A percentile compares a stretch with the other conserved stretches of the same genome.
These are phyloP conservation scores for Saksenaea oblongispora DNA, from an alignment of 371 early-diverging fungal genomes.

Conservation along the genomic window DNA sequence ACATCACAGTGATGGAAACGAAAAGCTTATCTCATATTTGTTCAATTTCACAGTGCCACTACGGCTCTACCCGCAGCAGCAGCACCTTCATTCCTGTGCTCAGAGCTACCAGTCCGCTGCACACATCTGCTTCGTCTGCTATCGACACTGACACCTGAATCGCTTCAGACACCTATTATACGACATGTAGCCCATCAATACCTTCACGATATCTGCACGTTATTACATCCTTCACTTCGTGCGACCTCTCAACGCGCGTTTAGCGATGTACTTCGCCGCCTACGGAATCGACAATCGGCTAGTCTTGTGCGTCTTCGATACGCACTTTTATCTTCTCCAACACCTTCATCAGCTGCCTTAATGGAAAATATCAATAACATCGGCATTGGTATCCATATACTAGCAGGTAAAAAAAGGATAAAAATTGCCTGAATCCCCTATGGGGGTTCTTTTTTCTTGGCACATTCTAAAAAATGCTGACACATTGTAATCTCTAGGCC, in stretches of 20 bases:
- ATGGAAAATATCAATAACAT: slow-evolving; percentile 53
- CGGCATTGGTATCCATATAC: slow-evolving; percentile 61
- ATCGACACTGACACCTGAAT: slow-evolving; percentile 41
- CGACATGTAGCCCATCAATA: slow-evolving; percentile 44
- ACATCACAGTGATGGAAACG: neutral
- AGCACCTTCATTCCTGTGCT: slow-evolving; percentile 63
- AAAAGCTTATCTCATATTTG: too few relatives aligned
- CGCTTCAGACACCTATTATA: slow-evolving; percentile 36
- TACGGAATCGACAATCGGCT: slow-evolving; percentile 39
- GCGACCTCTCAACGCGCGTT: slow-evolving; percentile 44
- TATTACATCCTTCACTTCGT: slow-evolving; percentile 40
- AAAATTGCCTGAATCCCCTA: slow-evolving; percentile 13
- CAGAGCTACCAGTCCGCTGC: slow-evolving; percentile 70
- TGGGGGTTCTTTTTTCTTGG: slow-evolving; percentile 4
- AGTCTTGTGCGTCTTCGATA: slow-evolving; percentile 46
- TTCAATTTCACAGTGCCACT: too few relatives aligned
- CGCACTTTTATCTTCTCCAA: slow-evolving; percentile 27
- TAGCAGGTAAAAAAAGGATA: slow-evolving; percentile 41
- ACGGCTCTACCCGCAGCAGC: slow-evolving; percentile 35
- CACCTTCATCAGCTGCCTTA: slow-evolving; percentile 16
- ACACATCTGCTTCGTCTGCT: slow-evolving; percentile 61
- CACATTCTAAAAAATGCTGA: neutral
- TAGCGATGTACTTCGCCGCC: slow-evolving; percentile 33
- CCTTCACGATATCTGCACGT: slow-evolving; percentile 42
- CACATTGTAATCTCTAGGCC: slow-evolving; percentile 31